Base-by-base conservation (phyloP, 2,329 filamentous ascomycete genomes). In the Colletotrichum tofieldiae region DNA sequence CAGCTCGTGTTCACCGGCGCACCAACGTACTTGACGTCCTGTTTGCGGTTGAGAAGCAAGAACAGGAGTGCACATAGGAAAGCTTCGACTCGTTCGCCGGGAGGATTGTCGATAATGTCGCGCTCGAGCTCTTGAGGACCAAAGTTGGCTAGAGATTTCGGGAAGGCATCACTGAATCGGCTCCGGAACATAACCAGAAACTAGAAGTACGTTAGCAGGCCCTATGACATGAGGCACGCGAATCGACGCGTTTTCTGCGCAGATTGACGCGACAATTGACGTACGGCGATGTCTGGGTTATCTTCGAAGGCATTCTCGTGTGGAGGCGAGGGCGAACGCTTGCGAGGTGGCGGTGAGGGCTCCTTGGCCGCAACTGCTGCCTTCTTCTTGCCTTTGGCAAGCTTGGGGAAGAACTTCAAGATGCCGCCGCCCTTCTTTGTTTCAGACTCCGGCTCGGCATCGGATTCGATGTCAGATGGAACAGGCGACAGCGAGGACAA, bases 121-220 rank as follows among this genome's bases (percentile, higher is more conserved):
- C 89, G 89, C 83, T 99, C 96, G 73, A 99, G 90, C 82, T 99
- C 97, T 83, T 99, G 96, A 16, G 96, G 96, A 29, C 96, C 96
- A 76, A 97, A 94, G 80, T 98, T 94, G 75, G 94, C 88, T 45
- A 97, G 88, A 41, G 94, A 96, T 82, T 95, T 93, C 59, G 95
- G 93, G 76, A 99, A 96, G 73, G 91, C 93, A 73, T 98, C 95
- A 83, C 89, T 92, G 83, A 99, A 98, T 79, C 96, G 94, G 82
- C 93, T 93, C 82, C 96, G 92, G 84, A 98, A 99, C 94, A 98
- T 98, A 76, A 98, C 94, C 82, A 99, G 94, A 84, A 99, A 98
- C 94, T 98, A 78, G 76, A 77, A 77, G 67, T 76, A 69, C 70
- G 78, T 82, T 79, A 83, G 82, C 77, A 74, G 67, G 71, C 71